A percentile compares a stretch with the other conserved stretches of the same genome.
Conservation (phyloP, 768 basidiomycete genomes). For the Phaeolepiota aurea region DNA sequence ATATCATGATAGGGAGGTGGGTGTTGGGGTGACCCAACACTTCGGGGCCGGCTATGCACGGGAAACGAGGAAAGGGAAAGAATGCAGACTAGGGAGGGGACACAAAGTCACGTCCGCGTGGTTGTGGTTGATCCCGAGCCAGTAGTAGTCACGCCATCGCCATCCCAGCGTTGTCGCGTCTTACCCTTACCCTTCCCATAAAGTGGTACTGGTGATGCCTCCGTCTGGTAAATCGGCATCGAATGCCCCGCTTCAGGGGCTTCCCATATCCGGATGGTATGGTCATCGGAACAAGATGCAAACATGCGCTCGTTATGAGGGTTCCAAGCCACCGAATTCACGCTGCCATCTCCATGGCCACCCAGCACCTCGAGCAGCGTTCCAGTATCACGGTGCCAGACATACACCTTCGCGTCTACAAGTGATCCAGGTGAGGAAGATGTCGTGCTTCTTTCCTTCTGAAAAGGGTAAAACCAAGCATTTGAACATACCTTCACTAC, state of each 20-base stretch:
- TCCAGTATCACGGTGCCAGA: conserved; percentile 89
- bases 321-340: conserved; percentile 97
- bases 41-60: not conserved
- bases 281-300: conserved; percentile 93
- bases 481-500: conserved; percentile 76
- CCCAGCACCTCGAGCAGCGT: conserved; percentile 77
- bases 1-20: not conserved
- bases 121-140: conserved; percentile 1
- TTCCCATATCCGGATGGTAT: conserved; percentile 88
- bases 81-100: no score
- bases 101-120: conserved; percentile 5
- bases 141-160: conserved; percentile 8
- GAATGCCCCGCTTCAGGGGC: conserved; percentile 22
- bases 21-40: not conserved
- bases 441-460: not conserved
- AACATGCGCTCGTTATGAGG: conserved; percentile 85
- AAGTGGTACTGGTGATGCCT: conserved; percentile 15
- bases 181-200: conserved; percentile 63
- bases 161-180: conserved; percentile 36
- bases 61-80: not conserved
- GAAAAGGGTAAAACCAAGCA: not conserved
- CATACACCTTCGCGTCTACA: conserved; percentile 86
- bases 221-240: conserved; percentile 4
- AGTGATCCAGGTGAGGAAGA: conserved; percentile 2
- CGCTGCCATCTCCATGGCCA: conserved; percentile 84